These are phyloP conservation scores for Apiotrichum brassicae DNA, from an alignment of 1,284 basidiomycete species.

Conservation along the genomic window DNA sequence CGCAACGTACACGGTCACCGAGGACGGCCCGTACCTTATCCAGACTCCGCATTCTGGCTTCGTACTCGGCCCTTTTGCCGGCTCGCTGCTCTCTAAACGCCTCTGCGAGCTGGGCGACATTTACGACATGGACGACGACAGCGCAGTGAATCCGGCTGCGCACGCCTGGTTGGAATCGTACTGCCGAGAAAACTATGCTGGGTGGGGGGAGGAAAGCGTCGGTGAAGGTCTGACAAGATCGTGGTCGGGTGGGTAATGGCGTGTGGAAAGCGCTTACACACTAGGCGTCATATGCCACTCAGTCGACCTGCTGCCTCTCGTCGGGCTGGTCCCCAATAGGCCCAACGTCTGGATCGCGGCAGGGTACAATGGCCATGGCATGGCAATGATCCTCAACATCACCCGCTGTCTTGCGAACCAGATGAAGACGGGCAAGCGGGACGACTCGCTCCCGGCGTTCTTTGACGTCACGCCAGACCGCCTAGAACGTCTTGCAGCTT, in stretches of 20 bases:
- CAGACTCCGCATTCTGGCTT: conserved; percentile 23
- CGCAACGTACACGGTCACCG: conserved; percentile 19
- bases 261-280: not conserved
- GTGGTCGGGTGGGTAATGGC: conserved; percentile 15
- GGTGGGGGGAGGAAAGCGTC: conserved; percentile 22
- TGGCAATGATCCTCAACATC: conserved; percentile 22
- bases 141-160: not conserved
- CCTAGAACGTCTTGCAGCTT: no score
- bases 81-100: not conserved
- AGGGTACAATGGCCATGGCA: conserved; percentile 25
- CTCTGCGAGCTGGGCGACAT: not conserved
- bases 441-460: conserved; percentile 1
- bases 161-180: conserved; percentile 5
- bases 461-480: no score
- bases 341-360: conserved; percentile 6
- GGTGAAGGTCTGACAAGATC: conserved; percentile 24
- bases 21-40: conserved; percentile 27
- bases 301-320: conserved; percentile 26
- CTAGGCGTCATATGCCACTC: conserved; percentile 25
- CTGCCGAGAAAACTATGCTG: conserved; percentile 16
- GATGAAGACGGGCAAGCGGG: conserved; percentile 20
- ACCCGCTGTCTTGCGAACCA: conserved; percentile 18
- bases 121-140: conserved; percentile 13
- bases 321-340: conserved; percentile 19
- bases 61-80: conserved; percentile 18